Conservation (phyloP, 1,139 yeast species). For the Protomyces arabidopsidicola region DNA sequence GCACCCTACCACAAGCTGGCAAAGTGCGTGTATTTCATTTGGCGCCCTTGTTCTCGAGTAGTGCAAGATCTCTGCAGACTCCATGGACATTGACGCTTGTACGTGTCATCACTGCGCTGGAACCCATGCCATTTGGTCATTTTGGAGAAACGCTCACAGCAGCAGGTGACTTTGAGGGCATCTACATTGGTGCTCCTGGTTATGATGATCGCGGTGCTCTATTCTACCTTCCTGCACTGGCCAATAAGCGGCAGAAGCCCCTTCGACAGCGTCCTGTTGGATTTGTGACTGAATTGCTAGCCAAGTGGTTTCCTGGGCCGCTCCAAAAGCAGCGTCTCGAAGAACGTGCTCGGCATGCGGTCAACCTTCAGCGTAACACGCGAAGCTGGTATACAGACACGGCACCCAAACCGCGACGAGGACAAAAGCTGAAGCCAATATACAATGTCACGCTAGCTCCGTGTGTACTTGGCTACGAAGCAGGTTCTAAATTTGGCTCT, state of each 20-base stretch:
- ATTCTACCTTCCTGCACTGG: background rate
- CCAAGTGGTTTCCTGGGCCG: background rate
- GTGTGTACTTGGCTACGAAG: slow-evolving; percentile 9
- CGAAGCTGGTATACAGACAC: background rate
- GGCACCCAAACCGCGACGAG: background rate
- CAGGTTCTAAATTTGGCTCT: slow-evolving; percentile 1
- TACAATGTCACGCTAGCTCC: slow-evolving; percentile 2
- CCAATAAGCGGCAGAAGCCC: background rate
- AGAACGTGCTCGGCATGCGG: background rate
- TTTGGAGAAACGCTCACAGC: background rate
- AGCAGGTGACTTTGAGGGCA: background rate
- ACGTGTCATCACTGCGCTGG: slow-evolving; percentile 1
- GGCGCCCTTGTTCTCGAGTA: slow-evolving; percentile 2
- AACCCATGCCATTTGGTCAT: background rate
- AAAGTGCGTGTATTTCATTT: slow-evolving; percentile 8
- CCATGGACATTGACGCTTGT: slow-evolving; percentile 15
- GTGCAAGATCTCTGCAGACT: background rate
- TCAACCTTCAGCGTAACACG: too few relatives aligned
- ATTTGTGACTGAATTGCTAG: background rate
- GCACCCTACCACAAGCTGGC: slow-evolving; percentile 2
- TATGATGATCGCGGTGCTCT: slow-evolving; percentile 11
- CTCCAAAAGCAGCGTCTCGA: background rate
- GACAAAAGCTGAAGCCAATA: background rate
- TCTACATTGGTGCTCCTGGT: slow-evolving; percentile 7
- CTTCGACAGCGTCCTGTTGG: background rate